Conservation (phyloP, 2,329 filamentous ascomycete genomes). For the Aspergillus carbonarius region DNA sequence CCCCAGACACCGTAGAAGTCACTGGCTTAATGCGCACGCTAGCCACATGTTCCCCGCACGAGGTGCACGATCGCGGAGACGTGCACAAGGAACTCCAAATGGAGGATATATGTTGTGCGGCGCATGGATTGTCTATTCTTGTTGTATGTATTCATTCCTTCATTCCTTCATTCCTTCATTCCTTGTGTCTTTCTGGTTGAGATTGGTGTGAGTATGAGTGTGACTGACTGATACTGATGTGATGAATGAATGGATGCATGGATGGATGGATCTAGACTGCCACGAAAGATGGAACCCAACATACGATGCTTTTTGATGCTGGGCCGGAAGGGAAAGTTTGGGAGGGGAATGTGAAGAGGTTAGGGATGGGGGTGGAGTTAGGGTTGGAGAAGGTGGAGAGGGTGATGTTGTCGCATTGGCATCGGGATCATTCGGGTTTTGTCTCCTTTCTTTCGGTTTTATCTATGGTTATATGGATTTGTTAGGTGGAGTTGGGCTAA, state of each 20-base stretch:
- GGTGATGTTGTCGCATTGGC: conserved; percentile 55
- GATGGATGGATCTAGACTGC: conserved; percentile 43
- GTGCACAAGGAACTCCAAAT: conserved; percentile 49
- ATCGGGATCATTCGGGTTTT: conserved; percentile 56
- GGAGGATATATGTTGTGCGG: conserved; percentile 54
- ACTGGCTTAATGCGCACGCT: conserved; percentile 46
- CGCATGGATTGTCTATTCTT: conserved; percentile 55
- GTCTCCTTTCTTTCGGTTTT: neutral
- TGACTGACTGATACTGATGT: neutral
- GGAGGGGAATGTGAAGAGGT: conserved; percentile 50
- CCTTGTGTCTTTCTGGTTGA: neutral
- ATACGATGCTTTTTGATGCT: conserved; percentile 54
- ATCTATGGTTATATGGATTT: neutral
- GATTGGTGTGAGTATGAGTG: too few relatives aligned
- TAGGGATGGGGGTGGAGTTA: conserved; percentile 44
- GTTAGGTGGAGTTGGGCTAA: neutral
- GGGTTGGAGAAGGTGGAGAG: conserved; percentile 48
- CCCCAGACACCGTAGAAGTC: conserved; percentile 46
- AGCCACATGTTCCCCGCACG: conserved; percentile 37
- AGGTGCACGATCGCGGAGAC: conserved; percentile 40
- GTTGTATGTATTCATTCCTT: conserved; percentile 43
- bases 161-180: too few relatives aligned
- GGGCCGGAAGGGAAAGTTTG: conserved; percentile 55
- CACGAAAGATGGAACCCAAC: conserved; percentile 44
- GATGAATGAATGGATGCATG: neutral